These are phyloP conservation scores for Adansonia gregorii DNA, from an alignment of 441 rosid genomes.

Conservation along the genomic window DNA sequence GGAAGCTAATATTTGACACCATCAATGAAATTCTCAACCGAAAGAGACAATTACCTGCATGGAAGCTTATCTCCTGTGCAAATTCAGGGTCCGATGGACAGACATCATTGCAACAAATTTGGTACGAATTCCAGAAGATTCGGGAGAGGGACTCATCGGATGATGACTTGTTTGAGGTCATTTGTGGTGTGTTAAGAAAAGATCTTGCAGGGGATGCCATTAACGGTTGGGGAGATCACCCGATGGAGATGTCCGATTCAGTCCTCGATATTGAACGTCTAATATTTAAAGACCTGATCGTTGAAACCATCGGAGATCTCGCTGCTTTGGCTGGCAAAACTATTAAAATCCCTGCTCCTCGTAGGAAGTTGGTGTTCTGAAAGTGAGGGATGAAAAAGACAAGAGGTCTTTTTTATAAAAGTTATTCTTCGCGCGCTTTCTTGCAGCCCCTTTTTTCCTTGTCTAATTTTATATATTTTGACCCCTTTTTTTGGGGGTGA, in stretches of 20 bases:
- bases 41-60: slow-evolving; percentile 55
- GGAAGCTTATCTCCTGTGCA: slow-evolving; percentile 42
- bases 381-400: not conserved
- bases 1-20: slow-evolving; percentile 73
- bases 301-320: slow-evolving; percentile 77
- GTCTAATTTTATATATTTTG: not conserved
- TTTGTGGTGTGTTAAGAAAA: slow-evolving; percentile 67
- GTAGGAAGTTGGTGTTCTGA: slow-evolving; percentile 78
- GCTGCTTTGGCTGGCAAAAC: slow-evolving; percentile 42
- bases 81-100: slow-evolving; percentile 20
- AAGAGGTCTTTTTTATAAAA: not conserved
- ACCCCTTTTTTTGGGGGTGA: not conserved
- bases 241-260: slow-evolving; percentile 70
- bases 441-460: not conserved
- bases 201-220: slow-evolving; percentile 69
- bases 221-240: slow-evolving; percentile 64
- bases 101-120: slow-evolving; percentile 50
- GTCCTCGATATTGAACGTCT: slow-evolving; percentile 78
- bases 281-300: slow-evolving; percentile 78
- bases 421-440: slow-evolving; percentile 24
- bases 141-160: slow-evolving; percentile 51
- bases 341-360: slow-evolving; percentile 31
- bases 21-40: slow-evolving; percentile 58
- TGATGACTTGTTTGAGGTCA: slow-evolving; percentile 61
- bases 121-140: slow-evolving; percentile 66